Evolutionary conservation across 2,329 filamentous ascomycete genomes (phyloP).

Genomic region (Colletotrichum sublineola): DNA sequence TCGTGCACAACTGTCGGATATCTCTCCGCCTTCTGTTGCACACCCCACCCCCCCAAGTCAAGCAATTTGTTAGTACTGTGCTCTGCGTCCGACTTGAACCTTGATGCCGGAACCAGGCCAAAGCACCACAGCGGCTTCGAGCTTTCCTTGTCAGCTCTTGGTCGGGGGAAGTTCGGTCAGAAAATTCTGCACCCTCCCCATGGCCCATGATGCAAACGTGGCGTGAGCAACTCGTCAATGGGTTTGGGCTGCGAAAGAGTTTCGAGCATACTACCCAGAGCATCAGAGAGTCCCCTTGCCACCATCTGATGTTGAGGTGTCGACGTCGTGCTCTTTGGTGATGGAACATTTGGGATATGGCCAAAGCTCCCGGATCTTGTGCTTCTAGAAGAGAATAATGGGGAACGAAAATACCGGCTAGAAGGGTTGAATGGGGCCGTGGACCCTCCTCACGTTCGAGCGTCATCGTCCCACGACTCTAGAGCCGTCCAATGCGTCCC

Average conservation of each 20-base stretch:
- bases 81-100: slow-evolving; percentile 32
- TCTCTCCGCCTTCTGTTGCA: slow-evolving; percentile 33
- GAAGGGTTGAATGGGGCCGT: slow-evolving; percentile 44
- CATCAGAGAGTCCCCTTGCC: slow-evolving; percentile 8
- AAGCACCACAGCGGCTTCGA: slow-evolving; percentile 17
- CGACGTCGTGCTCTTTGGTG: slow-evolving; percentile 4
- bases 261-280: not conserved
- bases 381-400: slow-evolving; percentile 44
- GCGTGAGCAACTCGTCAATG: slow-evolving; percentile 41
- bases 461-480: slow-evolving; percentile 43
- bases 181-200: slow-evolving; percentile 35
- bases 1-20: slow-evolving; percentile 37
- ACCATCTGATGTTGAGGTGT: slow-evolving; percentile 32
- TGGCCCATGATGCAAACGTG: slow-evolving; percentile 40
- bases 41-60: not conserved
- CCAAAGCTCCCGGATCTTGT: slow-evolving; percentile 41
- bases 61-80: slow-evolving; percentile 5
- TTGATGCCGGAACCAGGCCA: slow-evolving; percentile 40
- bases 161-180: slow-evolving; percentile 39
- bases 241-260: slow-evolving; percentile 19
- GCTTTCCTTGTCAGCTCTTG: slow-evolving; percentile 19
- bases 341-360: slow-evolving; percentile 37
- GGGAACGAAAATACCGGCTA: slow-evolving; percentile 41
- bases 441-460: slow-evolving; percentile 40
- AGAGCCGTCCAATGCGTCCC: slow-evolving; percentile 29